Evolutionary conservation across 345 rosid genomes (phyloP), one percentile per base, ranked within the genome.

Genomic region (Gossypium bickii): DNA sequence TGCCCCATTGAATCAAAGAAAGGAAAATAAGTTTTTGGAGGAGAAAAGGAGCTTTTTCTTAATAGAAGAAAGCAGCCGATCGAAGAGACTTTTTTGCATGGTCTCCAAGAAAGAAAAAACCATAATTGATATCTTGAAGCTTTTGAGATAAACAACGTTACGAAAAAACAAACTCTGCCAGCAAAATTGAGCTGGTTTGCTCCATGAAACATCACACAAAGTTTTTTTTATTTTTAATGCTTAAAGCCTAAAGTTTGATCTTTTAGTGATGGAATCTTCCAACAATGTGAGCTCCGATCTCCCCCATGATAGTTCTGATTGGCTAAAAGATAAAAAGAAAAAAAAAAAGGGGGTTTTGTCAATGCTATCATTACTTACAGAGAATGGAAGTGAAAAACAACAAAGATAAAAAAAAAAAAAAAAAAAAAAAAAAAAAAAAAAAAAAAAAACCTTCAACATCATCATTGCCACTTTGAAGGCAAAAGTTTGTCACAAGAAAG

Each of bases 41-140:
- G 58, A 22, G 44, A 45, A 83, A 82, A 80, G 51, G 66, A 67
- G 60, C 66, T 80, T 86, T 83, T 80, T 68, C 59, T 53, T 2
- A 81, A 82, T 69, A 64, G 69, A 72, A 76, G 73, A 59, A 74
- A 73, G 67, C 63, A 77, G 78, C 76, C 47, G 82, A 81, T 74
- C 51, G 82, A 81, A 77, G 72, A 73, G 77, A 74, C 81, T 86
- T 88, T 86, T 88, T 84, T 83, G 86, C 92, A 91, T 89, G 87
- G 90, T 89, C 97, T 86, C 87, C 92, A 78, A 91, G 90, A 73
- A 73, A 27, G 41, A 34, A 34, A 34, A 34, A 34, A 80, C 53
- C 56, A 82, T 82, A 65, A 87, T 85, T 81, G 85, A 72, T 78
- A 78, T 80, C 66, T 82, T 83, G 84, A 85, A 83, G 77, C 89